Base-by-base conservation (phyloP, 2,329 filamentous ascomycete species). In the Parastagonospora avenae region DNA sequence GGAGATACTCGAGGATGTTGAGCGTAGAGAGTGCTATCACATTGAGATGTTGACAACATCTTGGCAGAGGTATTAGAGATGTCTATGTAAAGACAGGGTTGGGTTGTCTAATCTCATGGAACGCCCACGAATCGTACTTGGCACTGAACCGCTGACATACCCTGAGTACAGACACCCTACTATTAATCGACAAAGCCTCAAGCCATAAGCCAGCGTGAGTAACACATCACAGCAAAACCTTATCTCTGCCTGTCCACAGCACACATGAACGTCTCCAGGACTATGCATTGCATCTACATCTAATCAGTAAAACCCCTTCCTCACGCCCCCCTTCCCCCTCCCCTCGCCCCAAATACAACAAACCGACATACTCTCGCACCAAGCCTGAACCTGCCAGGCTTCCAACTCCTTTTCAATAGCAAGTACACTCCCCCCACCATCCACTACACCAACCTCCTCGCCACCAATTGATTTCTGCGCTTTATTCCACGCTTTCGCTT, bases 311-410 rank as follows among this genome's bases (percentile, higher is more conserved):
- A 61, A 42, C 9, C 63, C 58, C 44, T 62, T 63, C 37, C 58
- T 55, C 6, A 44, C 57, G 19, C 57, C 54, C n/a, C 59, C 58
- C 37, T 59, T 63, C n/a, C 60, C 61, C 32, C 74, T 49, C 10
- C 73, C 69, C 57, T 84, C 82, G 62, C 80, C 86, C 86, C 85
- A 90, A 29, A 92, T 78, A 72, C 92, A 96, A 65, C 92, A 95
- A 8, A 97, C 80, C 39, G 92, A 92, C 71, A 88, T 89, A 35
- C 85, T 85, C 74, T 96, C 90, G 67, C 93, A 97, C 93, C 93
- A 97, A 63, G 82, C 85, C 79, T 94, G 92, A 14, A 95, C 88
- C 67, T 90, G 85, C 28, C 71, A 77, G 1, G 47, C 29, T 36
- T 72, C 69, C 2, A 72, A 35, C 30, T 71, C 67, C 39, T 62